Percentiles rank a stretch among this genome's conserved stretches.
phyloP scores from a whole-genome alignment of 495 filamentous ascomycete genomes.

The Neurospora tetraspora region DNA sequence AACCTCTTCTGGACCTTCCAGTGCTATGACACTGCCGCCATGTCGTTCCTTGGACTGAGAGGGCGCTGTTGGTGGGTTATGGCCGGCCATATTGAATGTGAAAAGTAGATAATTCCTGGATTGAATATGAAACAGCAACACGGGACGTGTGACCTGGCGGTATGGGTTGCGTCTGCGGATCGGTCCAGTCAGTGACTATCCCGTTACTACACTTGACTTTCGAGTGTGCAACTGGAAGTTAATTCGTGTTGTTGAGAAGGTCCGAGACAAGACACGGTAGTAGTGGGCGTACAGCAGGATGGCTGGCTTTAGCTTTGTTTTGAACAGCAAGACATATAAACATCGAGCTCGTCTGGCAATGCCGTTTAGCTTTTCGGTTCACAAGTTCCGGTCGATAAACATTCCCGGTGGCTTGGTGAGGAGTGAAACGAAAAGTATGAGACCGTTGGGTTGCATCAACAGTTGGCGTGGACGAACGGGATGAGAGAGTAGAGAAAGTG shows the following conservation, averaged over 20 bases:
- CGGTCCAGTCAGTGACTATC: neutral
- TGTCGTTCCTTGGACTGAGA: conserved; percentile 6
- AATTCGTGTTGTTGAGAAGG: neutral
- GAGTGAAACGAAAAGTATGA: neutral
- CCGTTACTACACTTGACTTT: neutral
- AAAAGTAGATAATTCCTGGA: neutral
- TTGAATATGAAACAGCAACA: neutral
- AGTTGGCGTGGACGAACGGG: neutral
- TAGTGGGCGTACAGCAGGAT: neutral
- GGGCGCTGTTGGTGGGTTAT: neutral
- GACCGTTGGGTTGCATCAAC: neutral
- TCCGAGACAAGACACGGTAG: neutral
- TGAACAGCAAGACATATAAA: neutral
- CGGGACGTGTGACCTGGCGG: neutral
- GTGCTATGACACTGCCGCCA: conserved; percentile 39
- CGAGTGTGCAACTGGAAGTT: neutral
- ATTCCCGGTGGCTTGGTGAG: neutral
- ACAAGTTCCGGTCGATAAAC: neutral
- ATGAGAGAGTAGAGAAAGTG: neutral
- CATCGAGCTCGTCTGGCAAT: neutral
- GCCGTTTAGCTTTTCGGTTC: neutral
- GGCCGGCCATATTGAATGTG: neutral
- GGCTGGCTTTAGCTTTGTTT: neutral
- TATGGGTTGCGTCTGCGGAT: neutral
- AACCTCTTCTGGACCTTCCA: conserved; percentile 38